A percentile compares a stretch with the other conserved stretches of the same genome.
Evolutionary conservation across 1,139 yeast genomes (phyloP).

Genomic region (Debaryomyces sp.): DNA sequence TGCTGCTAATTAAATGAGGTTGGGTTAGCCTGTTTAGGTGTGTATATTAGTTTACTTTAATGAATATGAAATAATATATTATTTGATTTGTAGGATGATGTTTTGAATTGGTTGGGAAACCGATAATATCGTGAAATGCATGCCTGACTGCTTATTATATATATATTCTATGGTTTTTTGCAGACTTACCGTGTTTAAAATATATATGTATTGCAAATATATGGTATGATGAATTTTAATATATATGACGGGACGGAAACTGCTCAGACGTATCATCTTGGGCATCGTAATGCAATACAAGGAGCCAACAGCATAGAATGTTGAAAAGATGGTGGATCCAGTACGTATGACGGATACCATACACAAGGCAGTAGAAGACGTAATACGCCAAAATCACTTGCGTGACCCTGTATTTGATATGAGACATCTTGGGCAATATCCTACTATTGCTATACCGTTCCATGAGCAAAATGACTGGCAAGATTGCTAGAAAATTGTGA

Average conservation of each 20-base stretch:
- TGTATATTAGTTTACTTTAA: slow-evolving; percentile 22
- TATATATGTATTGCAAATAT: too few relatives aligned
- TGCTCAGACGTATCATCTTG: background rate
- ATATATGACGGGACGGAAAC: too few relatives aligned
- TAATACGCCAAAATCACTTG: slow-evolving; percentile 40
- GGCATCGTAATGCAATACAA: slow-evolving; percentile 16
- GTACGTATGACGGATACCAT: slow-evolving; percentile 69
- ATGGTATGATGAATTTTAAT: too few relatives aligned
- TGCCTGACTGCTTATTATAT: background rate
- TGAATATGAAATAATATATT: slow-evolving; percentile 14
- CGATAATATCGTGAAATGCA: background rate
- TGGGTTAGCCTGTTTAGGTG: slow-evolving; percentile 16
- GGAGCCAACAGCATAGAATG: slow-evolving; percentile 50
- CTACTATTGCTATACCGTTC: slow-evolving; percentile 39
- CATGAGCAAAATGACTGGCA: slow-evolving; percentile 60
- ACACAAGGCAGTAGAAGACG: slow-evolving; percentile 56
- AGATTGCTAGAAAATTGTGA: slow-evolving; percentile 67
- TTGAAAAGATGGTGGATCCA: slow-evolving; percentile 73
- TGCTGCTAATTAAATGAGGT: slow-evolving; percentile 52
- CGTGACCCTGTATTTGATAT: slow-evolving; percentile 7
- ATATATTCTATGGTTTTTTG: background rate
- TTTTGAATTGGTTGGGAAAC: background rate
- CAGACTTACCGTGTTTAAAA: background rate
- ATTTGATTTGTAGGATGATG: background rate
- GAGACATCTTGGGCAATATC: slow-evolving; percentile 15